phyloP scores from a whole-genome alignment of 1,284 basidiomycete genomes.

The Melanopsichium pennsylvanicum region DNA sequence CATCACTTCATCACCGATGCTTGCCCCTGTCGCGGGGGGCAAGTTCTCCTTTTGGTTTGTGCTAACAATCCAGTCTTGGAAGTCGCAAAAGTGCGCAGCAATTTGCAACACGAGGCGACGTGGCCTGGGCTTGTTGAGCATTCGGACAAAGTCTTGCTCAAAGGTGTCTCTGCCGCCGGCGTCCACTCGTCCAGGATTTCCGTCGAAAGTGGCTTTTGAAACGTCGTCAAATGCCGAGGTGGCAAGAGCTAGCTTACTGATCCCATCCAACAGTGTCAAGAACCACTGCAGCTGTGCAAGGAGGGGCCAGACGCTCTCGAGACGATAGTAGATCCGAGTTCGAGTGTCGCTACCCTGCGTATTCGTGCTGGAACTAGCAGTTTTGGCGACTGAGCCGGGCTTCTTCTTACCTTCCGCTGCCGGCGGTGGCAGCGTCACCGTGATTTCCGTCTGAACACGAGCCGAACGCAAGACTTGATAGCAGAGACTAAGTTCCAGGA shows the following conservation, averaged over 20 bases:
- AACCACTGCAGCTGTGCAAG: constrained; percentile 44
- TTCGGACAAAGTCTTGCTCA: constrained; percentile 20
- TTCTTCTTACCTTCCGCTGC: constrained; percentile 29
- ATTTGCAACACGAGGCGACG: constrained; percentile 31
- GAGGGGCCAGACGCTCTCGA: constrained; percentile 39
- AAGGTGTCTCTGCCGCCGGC: background rate
- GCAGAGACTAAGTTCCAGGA: constrained; percentile 29
- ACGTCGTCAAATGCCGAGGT: background rate
- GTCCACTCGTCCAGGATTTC: background rate
- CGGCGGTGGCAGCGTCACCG: constrained; percentile 1
- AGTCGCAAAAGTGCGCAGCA: constrained; percentile 33
- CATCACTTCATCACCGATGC: constrained; percentile 5
- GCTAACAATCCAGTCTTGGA: constrained; percentile 29
- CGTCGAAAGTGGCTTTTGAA: background rate
- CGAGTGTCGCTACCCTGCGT: constrained; percentile 2
- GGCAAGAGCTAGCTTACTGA: constrained; percentile 24
- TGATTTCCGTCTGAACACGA: constrained; percentile 16
- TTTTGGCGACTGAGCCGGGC: constrained; percentile 5
- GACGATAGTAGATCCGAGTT: constrained; percentile 37
- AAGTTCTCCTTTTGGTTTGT: constrained; percentile 31
- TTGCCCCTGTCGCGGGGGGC: constrained; percentile 14
- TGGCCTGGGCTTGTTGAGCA: constrained; percentile 36
- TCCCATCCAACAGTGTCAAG: constrained; percentile 23
- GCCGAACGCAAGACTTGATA: constrained; percentile 27
- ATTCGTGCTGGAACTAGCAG: background rate